A percentile compares a stretch with the other conserved stretches of the same genome.
These are phyloP conservation scores for Retiboletus flavoniger DNA, from an alignment of 1,284 basidiomycete genomes.

Conservation along the genomic window DNA sequence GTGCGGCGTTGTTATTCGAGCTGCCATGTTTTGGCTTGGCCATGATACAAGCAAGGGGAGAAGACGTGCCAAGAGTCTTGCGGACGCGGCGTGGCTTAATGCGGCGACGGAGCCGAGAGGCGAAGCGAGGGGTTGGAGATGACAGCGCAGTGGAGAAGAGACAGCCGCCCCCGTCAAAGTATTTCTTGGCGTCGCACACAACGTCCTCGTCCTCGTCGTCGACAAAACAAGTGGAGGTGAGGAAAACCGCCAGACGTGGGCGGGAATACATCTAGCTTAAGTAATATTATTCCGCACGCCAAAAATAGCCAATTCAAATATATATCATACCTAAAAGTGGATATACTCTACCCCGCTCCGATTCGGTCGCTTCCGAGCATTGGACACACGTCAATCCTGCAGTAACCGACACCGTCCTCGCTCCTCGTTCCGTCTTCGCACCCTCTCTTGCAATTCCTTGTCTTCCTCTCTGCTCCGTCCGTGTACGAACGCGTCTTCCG, in stretches of 20 bases:
- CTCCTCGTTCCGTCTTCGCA: slow-evolving; percentile 51
- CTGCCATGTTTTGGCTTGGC: slow-evolving; percentile 37
- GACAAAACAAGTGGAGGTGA: slow-evolving; percentile 1
- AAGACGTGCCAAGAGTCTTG: slow-evolving; percentile 42
- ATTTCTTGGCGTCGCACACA: slow-evolving; percentile 2
- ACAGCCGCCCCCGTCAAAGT: background rate
- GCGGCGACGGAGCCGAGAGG: slow-evolving; percentile 21
- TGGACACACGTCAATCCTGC: slow-evolving; percentile 10
- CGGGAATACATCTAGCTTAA: slow-evolving; percentile 24
- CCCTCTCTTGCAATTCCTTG: slow-evolving; percentile 43
- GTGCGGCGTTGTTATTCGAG: slow-evolving; percentile 1
- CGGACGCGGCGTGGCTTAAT: slow-evolving; percentile 33
- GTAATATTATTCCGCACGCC: slow-evolving; percentile 22
- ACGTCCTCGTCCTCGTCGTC: slow-evolving; percentile 6
- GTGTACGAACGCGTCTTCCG: slow-evolving; percentile 53
- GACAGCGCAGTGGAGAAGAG: background rate
- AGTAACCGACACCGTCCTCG: slow-evolving; percentile 45
- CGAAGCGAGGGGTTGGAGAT: background rate
- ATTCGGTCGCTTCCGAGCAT: background rate
- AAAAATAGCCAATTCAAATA: slow-evolving; percentile 16
- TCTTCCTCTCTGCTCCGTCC: slow-evolving; percentile 38
- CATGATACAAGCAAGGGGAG: slow-evolving; percentile 28
- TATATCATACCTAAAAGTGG: slow-evolving; percentile 3
- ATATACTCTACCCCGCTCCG: background rate
- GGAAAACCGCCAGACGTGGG: slow-evolving; percentile 8